phyloP scores from a whole-genome alignment of 768 basidiomycete species.

The Mrakia hoshinonis region DNA sequence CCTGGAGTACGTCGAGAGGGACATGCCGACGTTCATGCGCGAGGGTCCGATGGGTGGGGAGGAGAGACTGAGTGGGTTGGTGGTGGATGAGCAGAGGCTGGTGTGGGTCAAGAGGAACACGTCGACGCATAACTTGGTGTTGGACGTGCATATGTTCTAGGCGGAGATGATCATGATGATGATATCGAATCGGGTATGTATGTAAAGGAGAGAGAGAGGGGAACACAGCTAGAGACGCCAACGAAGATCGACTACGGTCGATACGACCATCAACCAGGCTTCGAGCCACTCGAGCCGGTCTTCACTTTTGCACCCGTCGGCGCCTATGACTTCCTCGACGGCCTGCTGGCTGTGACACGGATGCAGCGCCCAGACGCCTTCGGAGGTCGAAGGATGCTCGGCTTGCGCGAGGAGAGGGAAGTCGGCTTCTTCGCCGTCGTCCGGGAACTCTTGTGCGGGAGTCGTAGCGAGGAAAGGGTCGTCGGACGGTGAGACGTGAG shows the following conservation, averaged over 20 bases:
- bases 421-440: conserved; percentile 33
- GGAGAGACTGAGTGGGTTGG: conserved; percentile 9
- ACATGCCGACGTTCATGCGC: background rate
- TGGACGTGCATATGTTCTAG: conserved; percentile 7
- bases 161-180: background rate
- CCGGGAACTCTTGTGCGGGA: conserved; percentile 37
- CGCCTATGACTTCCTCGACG: conserved; percentile 58
- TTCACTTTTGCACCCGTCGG: background rate
- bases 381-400: conserved; percentile 70
- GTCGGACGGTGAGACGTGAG: conserved; percentile 35
- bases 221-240: background rate
- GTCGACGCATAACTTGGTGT: background rate
- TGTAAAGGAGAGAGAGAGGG: background rate
- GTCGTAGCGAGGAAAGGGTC: conserved; percentile 35
- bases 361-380: conserved; percentile 75
- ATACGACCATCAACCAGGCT: conserved; percentile 68
- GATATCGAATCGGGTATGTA: background rate
- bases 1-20: conserved; percentile 12
- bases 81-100: conserved; percentile 14
- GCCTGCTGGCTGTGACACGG: conserved; percentile 67
- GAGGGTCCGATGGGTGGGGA: background rate
- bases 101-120: conserved; percentile 18
- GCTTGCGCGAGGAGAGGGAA: conserved; percentile 78
- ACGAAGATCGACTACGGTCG: conserved; percentile 50
- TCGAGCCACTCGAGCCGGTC: conserved; percentile 41